A percentile compares a stretch with the other conserved stretches of the same genome.
phyloP scores from a whole-genome alignment of 1,284 basidiomycete genomes.

The Irpex rosettiformis region DNA sequence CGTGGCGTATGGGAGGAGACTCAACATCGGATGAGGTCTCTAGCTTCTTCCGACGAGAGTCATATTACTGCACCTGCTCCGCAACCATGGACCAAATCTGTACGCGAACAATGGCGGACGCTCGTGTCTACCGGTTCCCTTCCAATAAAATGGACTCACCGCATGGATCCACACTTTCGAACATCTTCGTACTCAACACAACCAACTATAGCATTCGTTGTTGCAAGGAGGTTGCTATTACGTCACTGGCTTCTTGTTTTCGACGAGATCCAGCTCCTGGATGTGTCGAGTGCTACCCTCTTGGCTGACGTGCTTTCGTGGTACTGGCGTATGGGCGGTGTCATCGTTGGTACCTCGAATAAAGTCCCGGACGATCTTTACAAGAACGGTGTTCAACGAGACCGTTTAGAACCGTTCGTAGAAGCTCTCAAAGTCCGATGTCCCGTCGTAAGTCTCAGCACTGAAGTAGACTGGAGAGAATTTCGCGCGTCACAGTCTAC shows the following conservation, averaged over 20 bases:
- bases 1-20: conserved; percentile 60
- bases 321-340: conserved; percentile 76
- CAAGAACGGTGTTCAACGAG: conserved; percentile 64
- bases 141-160: conserved; percentile 37
- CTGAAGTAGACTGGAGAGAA: conserved; percentile 41
- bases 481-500: conserved; percentile 17
- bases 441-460: conserved; percentile 54
- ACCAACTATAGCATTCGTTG: conserved; percentile 38
- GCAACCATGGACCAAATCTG: conserved; percentile 32
- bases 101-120: conserved; percentile 34
- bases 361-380: conserved; percentile 69
- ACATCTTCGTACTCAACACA: conserved; percentile 16
- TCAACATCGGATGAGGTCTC: conserved; percentile 38
- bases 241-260: conserved; percentile 60
- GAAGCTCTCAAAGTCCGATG: conserved; percentile 61
- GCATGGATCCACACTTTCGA: conserved; percentile 13
- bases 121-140: conserved; percentile 34
- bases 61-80: conserved; percentile 17
- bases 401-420: conserved; percentile 62
- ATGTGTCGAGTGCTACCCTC: conserved; percentile 63
- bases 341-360: conserved; percentile 55
- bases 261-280: conserved; percentile 72
- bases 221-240: conserved; percentile 47
- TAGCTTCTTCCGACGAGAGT: conserved; percentile 10
- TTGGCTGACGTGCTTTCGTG: conserved; percentile 70